Conservation (phyloP, 2,329 filamentous ascomycete genomes). For the Aspergillus hiratsukae region DNA sequence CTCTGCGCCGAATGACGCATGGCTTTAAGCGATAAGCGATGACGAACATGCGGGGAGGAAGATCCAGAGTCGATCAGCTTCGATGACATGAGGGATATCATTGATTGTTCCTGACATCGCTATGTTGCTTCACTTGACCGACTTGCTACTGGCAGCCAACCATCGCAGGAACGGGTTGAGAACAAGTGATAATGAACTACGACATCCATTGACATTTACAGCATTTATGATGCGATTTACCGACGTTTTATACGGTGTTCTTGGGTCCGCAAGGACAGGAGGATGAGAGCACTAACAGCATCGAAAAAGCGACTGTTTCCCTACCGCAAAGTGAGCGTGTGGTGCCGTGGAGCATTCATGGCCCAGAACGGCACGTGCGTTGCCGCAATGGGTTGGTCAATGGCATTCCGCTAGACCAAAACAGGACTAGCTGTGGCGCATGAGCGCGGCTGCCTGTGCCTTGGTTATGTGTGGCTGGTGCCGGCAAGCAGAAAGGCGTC, state of each 20-base stretch:
- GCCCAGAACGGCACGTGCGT: not conserved
- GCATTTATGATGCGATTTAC: not conserved
- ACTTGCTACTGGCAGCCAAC: not conserved
- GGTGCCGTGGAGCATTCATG: constrained; percentile 1
- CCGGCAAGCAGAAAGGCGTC: constrained; percentile 1
- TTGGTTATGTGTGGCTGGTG: not conserved
- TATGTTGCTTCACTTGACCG: not conserved
- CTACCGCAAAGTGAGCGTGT: not conserved
- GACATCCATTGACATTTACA: not conserved
- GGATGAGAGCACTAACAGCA: not conserved
- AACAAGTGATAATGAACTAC: not conserved
- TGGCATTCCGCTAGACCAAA: not conserved
- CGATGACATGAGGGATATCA: constrained; percentile 10
- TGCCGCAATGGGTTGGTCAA: not conserved
- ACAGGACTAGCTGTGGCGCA: not conserved
- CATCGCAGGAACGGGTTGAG: not conserved
- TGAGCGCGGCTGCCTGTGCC: not conserved
- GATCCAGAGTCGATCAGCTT: constrained; percentile 31
- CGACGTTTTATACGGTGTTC: not conserved
- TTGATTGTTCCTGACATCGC: not conserved
- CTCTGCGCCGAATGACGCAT: constrained; percentile 11
- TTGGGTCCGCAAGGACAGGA: not conserved
- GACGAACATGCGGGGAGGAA: constrained; percentile 24
- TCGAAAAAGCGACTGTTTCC: not conserved
- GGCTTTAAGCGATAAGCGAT: constrained; percentile 7